These are phyloP conservation scores for Vitis rupestris DNA, from an alignment of 164 flowering plant species.

Conservation along the genomic window DNA sequence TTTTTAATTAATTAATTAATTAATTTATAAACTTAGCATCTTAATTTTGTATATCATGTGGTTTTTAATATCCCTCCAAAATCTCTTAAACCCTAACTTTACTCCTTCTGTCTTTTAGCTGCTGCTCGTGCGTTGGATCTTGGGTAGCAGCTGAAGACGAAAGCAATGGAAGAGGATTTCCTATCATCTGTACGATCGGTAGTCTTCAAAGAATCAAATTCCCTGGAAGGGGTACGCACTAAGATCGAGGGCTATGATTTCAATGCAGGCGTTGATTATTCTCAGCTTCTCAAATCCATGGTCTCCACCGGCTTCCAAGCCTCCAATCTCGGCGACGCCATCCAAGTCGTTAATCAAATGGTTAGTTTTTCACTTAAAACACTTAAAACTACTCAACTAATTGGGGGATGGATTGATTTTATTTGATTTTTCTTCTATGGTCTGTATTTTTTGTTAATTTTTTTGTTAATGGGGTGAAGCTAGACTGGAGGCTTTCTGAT, in stretches of 20 bases:
- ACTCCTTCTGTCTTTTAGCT: too few species aligned
- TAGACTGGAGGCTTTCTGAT: conserved; percentile 88
- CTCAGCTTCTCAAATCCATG: conserved; percentile 62
- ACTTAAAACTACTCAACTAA: neutral
- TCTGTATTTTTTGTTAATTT: neutral
- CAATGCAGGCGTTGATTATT: conserved; percentile 70
- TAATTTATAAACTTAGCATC: too few species aligned
- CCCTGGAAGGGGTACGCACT: conserved; percentile 45
- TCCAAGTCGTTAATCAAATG: conserved; percentile 76
- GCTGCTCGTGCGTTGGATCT: too few species aligned
- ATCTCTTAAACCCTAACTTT: too few species aligned
- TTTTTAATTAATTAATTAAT: too few species aligned
- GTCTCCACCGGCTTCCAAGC: conserved; percentile 89
- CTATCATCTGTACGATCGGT: conserved; percentile 36
- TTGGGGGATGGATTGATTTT: neutral
- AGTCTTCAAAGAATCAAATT: conserved; percentile 65
- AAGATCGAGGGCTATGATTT: conserved; percentile 87
- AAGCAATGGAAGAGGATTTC: conserved; percentile 15
- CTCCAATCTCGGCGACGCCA: conserved; percentile 91
- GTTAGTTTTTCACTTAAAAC: conserved; percentile 29
- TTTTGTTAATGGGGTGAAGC: conserved; percentile 36
- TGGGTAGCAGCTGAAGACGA: too few species aligned
- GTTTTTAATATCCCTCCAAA: too few species aligned
- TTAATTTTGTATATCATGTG: too few species aligned
- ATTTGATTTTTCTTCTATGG: neutral